Conservation (phyloP, 257 asterid genomes). For the Solanum acaule region DNA sequence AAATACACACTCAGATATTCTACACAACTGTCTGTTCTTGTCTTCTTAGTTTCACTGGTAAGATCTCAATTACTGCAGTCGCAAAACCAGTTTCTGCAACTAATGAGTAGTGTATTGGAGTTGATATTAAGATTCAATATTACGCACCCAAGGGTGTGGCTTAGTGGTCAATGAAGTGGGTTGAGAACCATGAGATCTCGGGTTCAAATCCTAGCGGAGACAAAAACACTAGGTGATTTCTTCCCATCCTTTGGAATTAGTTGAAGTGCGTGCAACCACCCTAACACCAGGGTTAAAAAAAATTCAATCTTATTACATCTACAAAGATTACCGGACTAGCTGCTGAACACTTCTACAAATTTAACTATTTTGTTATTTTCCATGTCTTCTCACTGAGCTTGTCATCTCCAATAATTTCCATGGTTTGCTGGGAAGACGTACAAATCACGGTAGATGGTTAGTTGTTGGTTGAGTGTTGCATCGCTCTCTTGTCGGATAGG, state of each 20-base stretch:
- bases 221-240: not conserved
- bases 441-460: not conserved
- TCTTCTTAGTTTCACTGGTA: conserved; percentile 85
- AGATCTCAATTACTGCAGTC: conserved; percentile 8
- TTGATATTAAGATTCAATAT: not conserved
- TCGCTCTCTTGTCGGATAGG: not conserved
- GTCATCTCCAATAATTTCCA: not conserved
- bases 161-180: not conserved
- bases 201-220: not conserved
- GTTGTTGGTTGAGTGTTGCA: not conserved
- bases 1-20: conserved; percentile 91
- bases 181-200: not conserved
- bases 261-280: not conserved
- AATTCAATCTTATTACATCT: not conserved
- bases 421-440: not conserved
- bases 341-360: not conserved
- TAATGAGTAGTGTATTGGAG: not conserved
- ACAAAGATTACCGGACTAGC: not conserved
- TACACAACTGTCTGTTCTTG: conserved; percentile 95
- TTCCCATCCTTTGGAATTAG: not conserved
- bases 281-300: not conserved
- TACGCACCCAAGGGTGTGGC: not conserved
- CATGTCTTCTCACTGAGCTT: not conserved
- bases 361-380: not conserved
- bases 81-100: not conserved